Percentiles rank a stretch among this genome's conserved stretches.
These are phyloP conservation scores for Aspergillus aculeatus DNA, from an alignment of 2,329 filamentous ascomycete genomes.

Conservation along the genomic window DNA sequence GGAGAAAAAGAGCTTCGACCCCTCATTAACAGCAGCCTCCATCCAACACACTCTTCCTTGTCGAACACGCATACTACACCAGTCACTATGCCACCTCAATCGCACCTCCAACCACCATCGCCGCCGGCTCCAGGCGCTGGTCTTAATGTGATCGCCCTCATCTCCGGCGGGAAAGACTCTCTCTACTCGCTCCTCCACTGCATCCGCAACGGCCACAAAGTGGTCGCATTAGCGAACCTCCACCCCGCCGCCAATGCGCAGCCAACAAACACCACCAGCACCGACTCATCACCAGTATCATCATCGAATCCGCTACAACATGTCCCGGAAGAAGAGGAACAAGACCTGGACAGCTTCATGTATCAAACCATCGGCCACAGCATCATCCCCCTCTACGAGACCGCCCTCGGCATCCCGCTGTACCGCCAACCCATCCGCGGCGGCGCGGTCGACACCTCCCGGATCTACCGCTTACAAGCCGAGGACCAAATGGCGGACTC, in stretches of 20 bases:
- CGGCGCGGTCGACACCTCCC: conserved; percentile 65
- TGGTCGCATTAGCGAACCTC: conserved; percentile 88
- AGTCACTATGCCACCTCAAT: conserved; percentile 38
- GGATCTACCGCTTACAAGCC: conserved; percentile 62
- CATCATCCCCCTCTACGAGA: conserved; percentile 79
- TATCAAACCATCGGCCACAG: conserved; percentile 95
- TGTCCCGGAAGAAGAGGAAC: conserved; percentile 36
- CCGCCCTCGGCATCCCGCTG: conserved; percentile 75
- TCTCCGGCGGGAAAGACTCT: conserved; percentile 97
- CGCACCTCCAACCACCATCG: conserved; percentile 34
- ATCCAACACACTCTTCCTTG: neutral
- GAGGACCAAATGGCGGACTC: conserved; percentile 14
- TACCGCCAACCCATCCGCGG: conserved; percentile 78
- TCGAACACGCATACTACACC: neutral
- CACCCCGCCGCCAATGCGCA: conserved; percentile 54
- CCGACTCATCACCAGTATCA: conserved; percentile 4
- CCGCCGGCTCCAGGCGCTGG: conserved; percentile 12
- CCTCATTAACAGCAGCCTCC: neutral
- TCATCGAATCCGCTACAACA: neutral
- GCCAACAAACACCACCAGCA: neutral
- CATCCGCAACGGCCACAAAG: conserved; percentile 75
- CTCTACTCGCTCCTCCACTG: conserved; percentile 93
- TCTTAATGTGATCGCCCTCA: conserved; percentile 79
- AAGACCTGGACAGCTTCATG: conserved; percentile 96
- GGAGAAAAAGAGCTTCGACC: neutral